Conservation (phyloP, 768 basidiomycete genomes). For the Myochromella boudieri region DNA sequence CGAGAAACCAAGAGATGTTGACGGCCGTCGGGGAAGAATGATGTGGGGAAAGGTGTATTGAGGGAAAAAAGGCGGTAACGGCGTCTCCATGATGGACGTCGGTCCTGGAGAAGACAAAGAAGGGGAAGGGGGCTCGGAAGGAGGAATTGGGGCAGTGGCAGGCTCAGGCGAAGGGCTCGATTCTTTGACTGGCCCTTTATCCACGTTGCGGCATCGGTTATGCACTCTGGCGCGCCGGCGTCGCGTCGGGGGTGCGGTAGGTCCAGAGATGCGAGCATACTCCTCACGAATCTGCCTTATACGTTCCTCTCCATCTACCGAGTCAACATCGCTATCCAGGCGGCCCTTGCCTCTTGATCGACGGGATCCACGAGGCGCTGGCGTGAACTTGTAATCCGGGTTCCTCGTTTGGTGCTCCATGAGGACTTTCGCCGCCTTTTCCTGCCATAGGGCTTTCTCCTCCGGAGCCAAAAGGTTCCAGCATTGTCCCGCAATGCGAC, state of each 20-base stretch:
- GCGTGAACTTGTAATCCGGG: slow-evolving; percentile 65
- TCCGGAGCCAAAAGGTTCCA: slow-evolving; percentile 59
- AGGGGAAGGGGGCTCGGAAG: slow-evolving; percentile 14
- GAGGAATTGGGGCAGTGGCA: slow-evolving; percentile 6
- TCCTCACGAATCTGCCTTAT: slow-evolving; percentile 34
- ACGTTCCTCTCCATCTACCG: slow-evolving; percentile 20
- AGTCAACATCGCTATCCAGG: slow-evolving; percentile 12
- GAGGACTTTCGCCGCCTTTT: slow-evolving; percentile 46
- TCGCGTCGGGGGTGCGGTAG: slow-evolving; percentile 34
- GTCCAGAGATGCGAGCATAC: slow-evolving; percentile 30
- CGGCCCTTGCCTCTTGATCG: slow-evolving; percentile 30
- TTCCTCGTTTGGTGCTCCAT: slow-evolving; percentile 46
- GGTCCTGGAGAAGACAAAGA: slow-evolving; percentile 14
- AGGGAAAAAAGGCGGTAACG: slow-evolving; percentile 22
- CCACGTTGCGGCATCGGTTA: slow-evolving; percentile 15
- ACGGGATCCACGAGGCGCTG: slow-evolving; percentile 36
- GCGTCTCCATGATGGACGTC: slow-evolving; percentile 10
- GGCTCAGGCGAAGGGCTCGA: slow-evolving; percentile 5
- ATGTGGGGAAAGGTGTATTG: slow-evolving; percentile 21
- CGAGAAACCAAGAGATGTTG: slow-evolving; percentile 31
- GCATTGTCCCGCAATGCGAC: slow-evolving; percentile 63
- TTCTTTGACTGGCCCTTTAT: slow-evolving; percentile 2
- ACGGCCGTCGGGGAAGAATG: slow-evolving; percentile 29
- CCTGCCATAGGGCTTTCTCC: slow-evolving; percentile 47
- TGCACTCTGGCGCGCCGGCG: slow-evolving; percentile 29